These are phyloP conservation scores for Suillus subaureus DNA, from an alignment of 768 basidiomycete genomes.

Conservation along the genomic window DNA sequence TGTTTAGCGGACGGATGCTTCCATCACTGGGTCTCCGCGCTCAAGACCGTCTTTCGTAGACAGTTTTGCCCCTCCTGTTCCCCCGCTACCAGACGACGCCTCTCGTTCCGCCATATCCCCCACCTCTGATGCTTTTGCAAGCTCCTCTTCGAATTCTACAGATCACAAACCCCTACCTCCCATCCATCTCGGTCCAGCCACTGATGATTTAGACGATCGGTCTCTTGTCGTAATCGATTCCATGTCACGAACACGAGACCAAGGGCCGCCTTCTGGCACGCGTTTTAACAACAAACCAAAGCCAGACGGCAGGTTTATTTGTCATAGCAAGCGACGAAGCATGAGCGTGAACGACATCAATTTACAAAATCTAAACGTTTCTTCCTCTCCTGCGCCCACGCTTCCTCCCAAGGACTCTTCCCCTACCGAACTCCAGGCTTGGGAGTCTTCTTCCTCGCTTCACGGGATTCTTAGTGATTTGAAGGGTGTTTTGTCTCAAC, in stretches of 20 bases:
- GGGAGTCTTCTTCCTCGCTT: slow-evolving; percentile 48
- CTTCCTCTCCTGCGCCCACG: slow-evolving; percentile 39
- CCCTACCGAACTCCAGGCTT: slow-evolving; percentile 32
- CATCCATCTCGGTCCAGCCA: slow-evolving; percentile 43
- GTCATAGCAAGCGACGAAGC: slow-evolving; percentile 60
- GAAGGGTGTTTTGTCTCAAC: slow-evolving; percentile 67
- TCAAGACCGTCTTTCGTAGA: slow-evolving; percentile 33
- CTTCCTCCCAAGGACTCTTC: slow-evolving; percentile 36
- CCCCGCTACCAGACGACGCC: slow-evolving; percentile 49
- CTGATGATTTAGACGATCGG: slow-evolving; percentile 50
- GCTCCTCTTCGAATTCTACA: slow-evolving; percentile 34
- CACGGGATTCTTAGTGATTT: slow-evolving; percentile 73
- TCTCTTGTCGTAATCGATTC: slow-evolving; percentile 62
- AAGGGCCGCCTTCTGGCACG: slow-evolving; percentile 34
- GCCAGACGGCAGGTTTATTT: slow-evolving; percentile 30
- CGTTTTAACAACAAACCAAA: slow-evolving; percentile 28
- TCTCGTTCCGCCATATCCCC: slow-evolving; percentile 46
- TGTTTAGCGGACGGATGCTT: slow-evolving; percentile 58
- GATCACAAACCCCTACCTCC: slow-evolving; percentile 67
- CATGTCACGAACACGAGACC: slow-evolving; percentile 39
- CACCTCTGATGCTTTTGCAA: slow-evolving; percentile 54
- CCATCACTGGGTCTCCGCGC: slow-evolving; percentile 30
- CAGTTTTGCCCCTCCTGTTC: slow-evolving; percentile 42
- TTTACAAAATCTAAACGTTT: slow-evolving; percentile 44
- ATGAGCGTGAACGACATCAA: slow-evolving; percentile 75